Conservation (phyloP, 2,329 filamentous ascomycete species). For the Aspergillus eucalypticola region DNA sequence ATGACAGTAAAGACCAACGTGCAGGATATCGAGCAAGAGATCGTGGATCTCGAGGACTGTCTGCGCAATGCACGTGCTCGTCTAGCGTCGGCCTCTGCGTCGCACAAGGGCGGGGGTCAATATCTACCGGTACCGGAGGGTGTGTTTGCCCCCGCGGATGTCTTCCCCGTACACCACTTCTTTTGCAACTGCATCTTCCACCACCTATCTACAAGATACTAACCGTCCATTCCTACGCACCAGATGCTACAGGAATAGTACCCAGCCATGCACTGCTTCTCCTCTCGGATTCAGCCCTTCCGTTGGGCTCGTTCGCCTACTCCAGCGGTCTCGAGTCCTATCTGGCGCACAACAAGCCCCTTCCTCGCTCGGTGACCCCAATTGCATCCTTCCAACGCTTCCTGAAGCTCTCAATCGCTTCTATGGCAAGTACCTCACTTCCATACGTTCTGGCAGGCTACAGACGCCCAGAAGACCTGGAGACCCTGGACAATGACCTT, state of each 20-base stretch:
- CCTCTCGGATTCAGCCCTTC: conserved; percentile 64
- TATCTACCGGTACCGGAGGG: conserved; percentile 8
- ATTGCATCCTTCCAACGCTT: conserved; percentile 55
- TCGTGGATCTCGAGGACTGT: conserved; percentile 51
- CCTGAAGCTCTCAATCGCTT: conserved; percentile 57
- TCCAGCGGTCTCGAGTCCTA: conserved; percentile 66
- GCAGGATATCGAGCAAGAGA: conserved; percentile 37
- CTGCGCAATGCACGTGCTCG: conserved; percentile 48
- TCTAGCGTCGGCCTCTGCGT: conserved; percentile 32
- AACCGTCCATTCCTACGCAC: not conserved
- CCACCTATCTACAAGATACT: not conserved
- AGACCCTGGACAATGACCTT: conserved; percentile 61
- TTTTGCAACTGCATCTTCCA: not conserved
- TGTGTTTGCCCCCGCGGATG: conserved; percentile 7
- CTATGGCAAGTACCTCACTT: conserved; percentile 59
- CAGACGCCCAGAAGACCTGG: conserved; percentile 50
- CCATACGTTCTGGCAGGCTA: conserved; percentile 62
- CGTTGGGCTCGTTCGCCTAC: conserved; percentile 66
- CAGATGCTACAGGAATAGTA: not conserved
- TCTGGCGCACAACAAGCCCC: conserved; percentile 56
- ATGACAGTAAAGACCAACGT: conserved; percentile 25
- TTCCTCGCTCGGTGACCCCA: conserved; percentile 33
- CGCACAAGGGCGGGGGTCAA: conserved; percentile 2
- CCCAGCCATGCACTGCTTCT: conserved; percentile 56
- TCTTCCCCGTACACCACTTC: conserved; percentile 4